Evolutionary conservation across 2,329 filamentous ascomycete genomes (phyloP).

Genomic region (Alternaria atra): DNA sequence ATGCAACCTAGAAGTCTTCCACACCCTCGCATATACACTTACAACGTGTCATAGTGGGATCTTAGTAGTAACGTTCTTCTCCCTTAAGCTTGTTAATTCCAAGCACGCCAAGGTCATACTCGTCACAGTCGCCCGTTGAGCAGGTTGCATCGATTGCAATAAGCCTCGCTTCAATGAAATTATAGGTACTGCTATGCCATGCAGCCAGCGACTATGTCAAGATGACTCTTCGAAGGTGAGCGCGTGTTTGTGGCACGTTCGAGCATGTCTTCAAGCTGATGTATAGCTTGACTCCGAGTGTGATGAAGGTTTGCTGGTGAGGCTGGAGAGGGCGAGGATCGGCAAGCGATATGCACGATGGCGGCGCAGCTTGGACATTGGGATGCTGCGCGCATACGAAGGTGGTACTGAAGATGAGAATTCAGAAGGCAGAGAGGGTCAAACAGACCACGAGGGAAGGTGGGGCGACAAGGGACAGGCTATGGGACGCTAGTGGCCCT

Average conservation of each 20-base stretch:
- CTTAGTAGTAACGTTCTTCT: background rate
- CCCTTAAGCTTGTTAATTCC: background rate
- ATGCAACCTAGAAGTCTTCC: background rate
- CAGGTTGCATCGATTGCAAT: background rate
- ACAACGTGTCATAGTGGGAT: background rate
- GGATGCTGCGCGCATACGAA: background rate
- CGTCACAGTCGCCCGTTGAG: background rate
- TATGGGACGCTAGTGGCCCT: slow-evolving; percentile 4
- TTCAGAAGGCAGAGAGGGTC: background rate
- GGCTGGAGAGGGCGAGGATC: background rate
- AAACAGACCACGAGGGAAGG: background rate
- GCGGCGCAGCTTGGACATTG: slow-evolving; percentile 2
- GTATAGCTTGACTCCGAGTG: background rate
- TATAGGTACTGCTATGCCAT: background rate
- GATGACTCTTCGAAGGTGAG: background rate
- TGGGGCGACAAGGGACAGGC: slow-evolving; percentile 7
- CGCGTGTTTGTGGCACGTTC: background rate
- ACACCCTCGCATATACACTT: background rate
- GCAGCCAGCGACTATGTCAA: background rate
- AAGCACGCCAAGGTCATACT: background rate
- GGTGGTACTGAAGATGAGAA: background rate
- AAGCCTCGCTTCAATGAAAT: background rate
- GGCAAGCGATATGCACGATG: slow-evolving; percentile 3
- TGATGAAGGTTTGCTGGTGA: background rate
- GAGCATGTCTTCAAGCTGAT: background rate